Base-by-base conservation (phyloP, 768 basidiomycete species). In the Termitomyces eurrhizus region DNA sequence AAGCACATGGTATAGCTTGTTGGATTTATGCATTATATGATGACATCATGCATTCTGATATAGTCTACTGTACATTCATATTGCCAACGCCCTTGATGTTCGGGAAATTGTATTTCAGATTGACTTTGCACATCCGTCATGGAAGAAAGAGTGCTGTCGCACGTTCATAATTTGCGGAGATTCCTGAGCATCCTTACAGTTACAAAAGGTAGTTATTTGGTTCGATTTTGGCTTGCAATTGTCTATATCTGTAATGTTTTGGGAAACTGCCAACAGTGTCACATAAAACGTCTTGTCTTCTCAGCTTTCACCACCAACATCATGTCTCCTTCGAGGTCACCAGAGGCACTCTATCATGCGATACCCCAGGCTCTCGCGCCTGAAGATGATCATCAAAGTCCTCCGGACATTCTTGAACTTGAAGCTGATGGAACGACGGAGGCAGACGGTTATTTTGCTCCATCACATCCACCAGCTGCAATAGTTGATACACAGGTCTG, bases 331-430 rank as follows among this genome's bases (percentile, higher is more conserved):
- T 63, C 67, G 29, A 59, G 68, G 33, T 74, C 76, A 32, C 69
- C 76, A 57, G 73, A 77, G 63, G 71, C 73, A 16, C 64, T 76
- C 16, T 83, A 83, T 62, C 80, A 77, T 59, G 65, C 77, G 12
- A 71, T 83, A 14, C 77, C 82, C 29, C 78, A 80, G 62, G 69
- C 67, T 7, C 71, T 74, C 0, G 70, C 68, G 49, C 70, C 72
- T 8, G 66, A 74, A 18, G 67, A 72, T 57, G 66, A 73, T 11
- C 63, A 50, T 39, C 56, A 67, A 26, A 61, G 67, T 24, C 63
- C 67, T 46, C 59, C 67, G 11, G 64, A 69, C 52, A 60, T 69
- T 8, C 49, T 61, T 65, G 36, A 74, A 70, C 61, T 73, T n/a
- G 73, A 75, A 59, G 66, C 69, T n/a, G 72, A 72, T 50, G 73